phyloP scores from a whole-genome alignment of 225 moss, liverwort and hornwort genomes.

The Marchantia paleacea region DNA sequence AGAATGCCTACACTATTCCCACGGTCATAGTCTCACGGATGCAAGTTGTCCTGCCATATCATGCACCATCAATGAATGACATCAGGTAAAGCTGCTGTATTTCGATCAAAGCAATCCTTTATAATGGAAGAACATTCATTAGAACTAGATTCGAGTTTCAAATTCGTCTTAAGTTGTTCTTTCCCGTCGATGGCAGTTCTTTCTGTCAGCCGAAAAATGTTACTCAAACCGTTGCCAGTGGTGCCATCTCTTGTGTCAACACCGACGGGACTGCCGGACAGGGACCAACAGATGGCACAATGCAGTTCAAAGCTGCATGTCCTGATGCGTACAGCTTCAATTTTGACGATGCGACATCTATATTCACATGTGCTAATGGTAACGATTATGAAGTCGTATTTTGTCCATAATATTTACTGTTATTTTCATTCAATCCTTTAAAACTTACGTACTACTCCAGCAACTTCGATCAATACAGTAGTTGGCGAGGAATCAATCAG shows the following conservation, averaged over 20 bases:
- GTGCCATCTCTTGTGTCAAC: constrained; percentile 38
- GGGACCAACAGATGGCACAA: constrained; percentile 16
- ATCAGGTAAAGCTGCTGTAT: constrained; percentile 1
- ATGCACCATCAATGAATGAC: not conserved
- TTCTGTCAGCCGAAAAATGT: constrained; percentile 29
- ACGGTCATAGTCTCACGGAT: no score
- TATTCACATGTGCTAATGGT: constrained; percentile 25
- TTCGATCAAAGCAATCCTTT: no score
- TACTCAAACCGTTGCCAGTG: not conserved
- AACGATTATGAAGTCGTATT: constrained; percentile 35
- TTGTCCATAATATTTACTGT: no score
- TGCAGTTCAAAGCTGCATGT: constrained; percentile 34
- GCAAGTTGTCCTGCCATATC: not conserved
- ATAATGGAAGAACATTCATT: no score
- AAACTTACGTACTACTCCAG: no score
- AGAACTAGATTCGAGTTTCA: not conserved
- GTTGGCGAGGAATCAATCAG: no score
- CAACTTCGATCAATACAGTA: no score
- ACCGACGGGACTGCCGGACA: constrained; percentile 27
- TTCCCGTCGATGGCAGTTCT: not conserved
- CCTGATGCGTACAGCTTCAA: constrained; percentile 38
- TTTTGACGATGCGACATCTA: constrained; percentile 18
- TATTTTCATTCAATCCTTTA: no score
- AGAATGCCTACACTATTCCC: no score
- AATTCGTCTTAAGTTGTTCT: no score